Conservation (phyloP, 2,329 filamentous ascomycete species). For the Myriosclerotinia scirpicola region DNA sequence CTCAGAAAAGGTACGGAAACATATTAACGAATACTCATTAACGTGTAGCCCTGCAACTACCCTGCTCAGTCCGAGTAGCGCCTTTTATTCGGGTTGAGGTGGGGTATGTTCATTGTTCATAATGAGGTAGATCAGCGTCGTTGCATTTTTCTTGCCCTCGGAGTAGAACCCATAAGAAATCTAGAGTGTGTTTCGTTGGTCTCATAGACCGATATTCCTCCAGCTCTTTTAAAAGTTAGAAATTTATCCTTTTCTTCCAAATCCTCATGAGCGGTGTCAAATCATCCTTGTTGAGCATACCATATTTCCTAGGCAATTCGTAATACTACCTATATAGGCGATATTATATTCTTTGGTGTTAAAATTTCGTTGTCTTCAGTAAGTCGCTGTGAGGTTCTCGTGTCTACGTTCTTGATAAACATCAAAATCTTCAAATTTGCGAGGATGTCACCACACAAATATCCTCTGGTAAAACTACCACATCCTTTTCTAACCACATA, state of each 20-base stretch:
- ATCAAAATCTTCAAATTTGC: not conserved
- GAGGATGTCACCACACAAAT: slow-evolving; percentile 22
- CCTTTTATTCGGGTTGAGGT: not conserved
- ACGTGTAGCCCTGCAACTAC: slow-evolving; percentile 9
- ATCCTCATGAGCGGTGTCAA: not conserved
- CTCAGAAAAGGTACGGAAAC: not conserved
- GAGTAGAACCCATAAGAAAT: not conserved
- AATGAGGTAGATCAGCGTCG: not conserved
- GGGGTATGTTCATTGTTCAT: not conserved
- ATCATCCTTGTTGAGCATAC: slow-evolving; percentile 8
- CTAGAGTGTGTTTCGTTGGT: not conserved
- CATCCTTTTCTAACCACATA: slow-evolving; percentile 32
- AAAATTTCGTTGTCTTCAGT: not conserved
- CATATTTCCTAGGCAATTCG: not conserved
- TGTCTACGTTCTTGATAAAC: not conserved
- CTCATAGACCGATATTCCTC: not conserved
- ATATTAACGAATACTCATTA: not conserved
- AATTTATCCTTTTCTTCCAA: not conserved
- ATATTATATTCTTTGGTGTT: not conserved
- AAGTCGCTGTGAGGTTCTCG: not conserved
- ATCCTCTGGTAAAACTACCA: slow-evolving; percentile 31
- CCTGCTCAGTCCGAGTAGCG: slow-evolving; percentile 13
- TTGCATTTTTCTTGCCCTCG: not conserved
- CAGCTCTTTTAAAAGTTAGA: not conserved
- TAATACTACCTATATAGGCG: not conserved